Conservation (phyloP, 805 yeast species). For the Candida manassasensis region DNA sequence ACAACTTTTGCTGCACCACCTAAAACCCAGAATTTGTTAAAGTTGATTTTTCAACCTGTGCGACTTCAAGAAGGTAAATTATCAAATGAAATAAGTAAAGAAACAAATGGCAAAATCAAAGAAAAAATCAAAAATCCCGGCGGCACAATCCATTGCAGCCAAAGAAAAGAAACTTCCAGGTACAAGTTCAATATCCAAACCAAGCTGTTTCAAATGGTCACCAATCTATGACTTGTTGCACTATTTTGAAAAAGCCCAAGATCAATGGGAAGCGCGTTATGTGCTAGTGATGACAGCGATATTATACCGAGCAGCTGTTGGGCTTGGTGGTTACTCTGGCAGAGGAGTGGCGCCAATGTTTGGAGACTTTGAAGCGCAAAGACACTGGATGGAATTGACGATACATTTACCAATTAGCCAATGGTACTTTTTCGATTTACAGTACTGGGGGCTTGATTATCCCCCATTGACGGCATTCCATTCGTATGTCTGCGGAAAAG, state of each 20-base stretch:
- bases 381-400: constrained; percentile 97
- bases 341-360: constrained; percentile 63
- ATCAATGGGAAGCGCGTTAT: constrained; percentile 88
- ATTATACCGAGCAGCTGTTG: constrained; percentile 77
- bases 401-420: constrained; percentile 61
- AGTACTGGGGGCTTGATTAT: constrained; percentile 95
- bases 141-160: too few relatives aligned
- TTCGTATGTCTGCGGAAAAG: constrained; percentile 69
- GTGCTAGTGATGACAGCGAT: constrained; percentile 68
- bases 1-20: too few relatives aligned
- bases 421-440: constrained; percentile 89
- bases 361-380: constrained; percentile 97
- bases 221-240: constrained; percentile 76
- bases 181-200: neutral
- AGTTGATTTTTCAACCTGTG: too few relatives aligned
- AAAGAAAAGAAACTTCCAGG: too few relatives aligned
- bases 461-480: constrained; percentile 97
- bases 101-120: too few relatives aligned
- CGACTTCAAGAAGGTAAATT: too few relatives aligned
- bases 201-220: constrained; percentile 26
- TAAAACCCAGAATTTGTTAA: too few relatives aligned
- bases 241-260: constrained; percentile 74
- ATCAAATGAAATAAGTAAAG: too few relatives aligned
- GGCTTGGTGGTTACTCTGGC: constrained; percentile 87
- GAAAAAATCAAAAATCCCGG: too few relatives aligned